Conservation (phyloP, 2,329 filamentous ascomycete genomes). For the Gnomoniopsis smithogilvyi region DNA sequence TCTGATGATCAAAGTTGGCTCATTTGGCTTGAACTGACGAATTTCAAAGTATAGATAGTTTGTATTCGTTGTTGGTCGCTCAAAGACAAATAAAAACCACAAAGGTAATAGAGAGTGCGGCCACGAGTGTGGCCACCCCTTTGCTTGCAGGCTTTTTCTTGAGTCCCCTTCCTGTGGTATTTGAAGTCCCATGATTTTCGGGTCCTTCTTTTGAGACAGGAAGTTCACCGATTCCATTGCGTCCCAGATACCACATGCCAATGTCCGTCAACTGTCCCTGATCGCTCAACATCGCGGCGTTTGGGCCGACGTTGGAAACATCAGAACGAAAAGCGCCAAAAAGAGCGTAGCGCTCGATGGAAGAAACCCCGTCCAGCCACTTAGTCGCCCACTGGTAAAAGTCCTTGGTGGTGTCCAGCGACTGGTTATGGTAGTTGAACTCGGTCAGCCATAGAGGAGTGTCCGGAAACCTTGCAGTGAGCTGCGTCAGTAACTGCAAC, state of each 20-base stretch:
- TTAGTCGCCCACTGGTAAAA: constrained; percentile 67
- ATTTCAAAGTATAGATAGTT: too few relatives aligned
- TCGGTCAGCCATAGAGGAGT: constrained; percentile 75
- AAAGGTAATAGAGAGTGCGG: not conserved
- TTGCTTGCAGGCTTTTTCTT: not conserved
- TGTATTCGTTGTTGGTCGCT: not conserved
- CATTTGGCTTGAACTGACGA: too few relatives aligned
- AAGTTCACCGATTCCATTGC: constrained; percentile 40
- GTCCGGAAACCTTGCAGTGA: constrained; percentile 50
- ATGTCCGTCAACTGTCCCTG: constrained; percentile 71
- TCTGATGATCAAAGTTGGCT: too few relatives aligned
- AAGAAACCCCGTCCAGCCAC: constrained; percentile 63
- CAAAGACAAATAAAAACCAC: not conserved
- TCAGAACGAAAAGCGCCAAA: constrained; percentile 72
- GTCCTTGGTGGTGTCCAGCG: constrained; percentile 53
- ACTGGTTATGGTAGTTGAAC: constrained; percentile 60
- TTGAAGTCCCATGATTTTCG: not conserved
- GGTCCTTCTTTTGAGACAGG: constrained; percentile 23
- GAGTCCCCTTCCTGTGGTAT: too few relatives aligned
- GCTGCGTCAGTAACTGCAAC: too few relatives aligned
- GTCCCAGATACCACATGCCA: constrained; percentile 73
- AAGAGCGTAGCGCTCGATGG: constrained; percentile 67
- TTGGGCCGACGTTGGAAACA: constrained; percentile 71
- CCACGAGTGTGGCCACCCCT: not conserved
- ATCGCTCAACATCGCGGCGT: constrained; percentile 66